These are phyloP conservation scores for Debaryomyces subglobosus DNA, from an alignment of 1,139 yeast genomes.

Conservation along the genomic window DNA sequence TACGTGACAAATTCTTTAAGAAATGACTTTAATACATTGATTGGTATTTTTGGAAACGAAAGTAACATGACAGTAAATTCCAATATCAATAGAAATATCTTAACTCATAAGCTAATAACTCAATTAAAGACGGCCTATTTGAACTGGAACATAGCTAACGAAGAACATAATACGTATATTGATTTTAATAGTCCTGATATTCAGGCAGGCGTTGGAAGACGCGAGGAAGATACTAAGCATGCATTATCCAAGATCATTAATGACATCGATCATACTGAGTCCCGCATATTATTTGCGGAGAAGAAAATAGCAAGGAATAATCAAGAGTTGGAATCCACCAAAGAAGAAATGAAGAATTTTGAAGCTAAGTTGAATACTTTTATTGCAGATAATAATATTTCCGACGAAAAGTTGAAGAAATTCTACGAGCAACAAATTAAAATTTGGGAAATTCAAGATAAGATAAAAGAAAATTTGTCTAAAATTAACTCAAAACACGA, in stretches of 20 bases:
- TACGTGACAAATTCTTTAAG: constrained; percentile 69
- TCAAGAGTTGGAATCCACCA: constrained; percentile 33
- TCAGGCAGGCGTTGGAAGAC: constrained; percentile 34
- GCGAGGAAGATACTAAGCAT: constrained; percentile 33
- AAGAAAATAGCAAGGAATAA: constrained; percentile 39
- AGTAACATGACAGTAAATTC: constrained; percentile 20
- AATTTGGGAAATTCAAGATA: constrained; percentile 43
- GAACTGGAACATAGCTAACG: constrained; percentile 28
- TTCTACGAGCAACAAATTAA: constrained; percentile 33
- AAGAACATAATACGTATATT: constrained; percentile 30
- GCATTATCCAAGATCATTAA: constrained; percentile 30
- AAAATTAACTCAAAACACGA: constrained; percentile 39
- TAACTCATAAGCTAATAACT: constrained; percentile 42
- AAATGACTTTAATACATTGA: constrained; percentile 55
- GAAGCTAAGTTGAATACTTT: constrained; percentile 24
- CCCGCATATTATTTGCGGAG: constrained; percentile 44
- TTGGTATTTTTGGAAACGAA: constrained; percentile 48
- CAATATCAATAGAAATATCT: constrained; percentile 24
- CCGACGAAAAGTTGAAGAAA: constrained; percentile 19
- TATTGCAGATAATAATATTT: constrained; percentile 19
- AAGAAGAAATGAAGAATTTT: constrained; percentile 23
- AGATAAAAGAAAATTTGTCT: constrained; percentile 40
- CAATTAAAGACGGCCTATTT: constrained; percentile 37
- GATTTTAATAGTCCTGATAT: constrained; percentile 26
- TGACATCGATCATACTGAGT: constrained; percentile 43